phyloP scores from a whole-genome alignment of 257 asterid genomes.

The Salvia hispanica region DNA sequence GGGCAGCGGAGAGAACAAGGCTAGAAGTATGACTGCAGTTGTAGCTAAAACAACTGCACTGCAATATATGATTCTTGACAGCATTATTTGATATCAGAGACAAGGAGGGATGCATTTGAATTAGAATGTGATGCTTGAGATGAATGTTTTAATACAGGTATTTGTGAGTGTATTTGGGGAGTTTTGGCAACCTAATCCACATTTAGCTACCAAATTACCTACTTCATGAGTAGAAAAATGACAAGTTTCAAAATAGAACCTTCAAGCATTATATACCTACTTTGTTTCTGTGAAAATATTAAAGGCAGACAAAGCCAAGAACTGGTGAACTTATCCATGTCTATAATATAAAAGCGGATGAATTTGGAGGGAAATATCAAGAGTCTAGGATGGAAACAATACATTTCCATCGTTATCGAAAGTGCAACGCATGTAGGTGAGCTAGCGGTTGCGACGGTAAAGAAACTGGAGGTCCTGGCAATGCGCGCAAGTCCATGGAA shows the following conservation, averaged over 20 bases:
- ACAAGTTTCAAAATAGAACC: background rate
- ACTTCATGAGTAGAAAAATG: background rate
- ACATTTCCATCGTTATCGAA: background rate
- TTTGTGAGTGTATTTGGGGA: slow-evolving; percentile 36
- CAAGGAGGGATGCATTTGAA: slow-evolving; percentile 23
- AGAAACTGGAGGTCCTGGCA: slow-evolving; percentile 76
- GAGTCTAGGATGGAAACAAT: background rate
- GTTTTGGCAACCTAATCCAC: slow-evolving; percentile 69
- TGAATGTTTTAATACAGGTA: slow-evolving; percentile 37
- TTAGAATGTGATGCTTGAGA: slow-evolving; percentile 5
- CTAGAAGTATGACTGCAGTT: slow-evolving; percentile 61
- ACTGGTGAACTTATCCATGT: background rate
- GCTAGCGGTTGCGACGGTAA: slow-evolving; percentile 42
- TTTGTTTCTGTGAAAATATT: background rate
- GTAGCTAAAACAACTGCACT: slow-evolving; percentile 68
- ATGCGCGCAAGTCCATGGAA: slow-evolving; percentile 74
- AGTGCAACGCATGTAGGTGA: background rate
- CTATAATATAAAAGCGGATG: background rate
- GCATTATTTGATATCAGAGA: slow-evolving; percentile 38
- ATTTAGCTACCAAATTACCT: background rate
- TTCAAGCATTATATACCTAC: background rate
- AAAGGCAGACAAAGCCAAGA: background rate
- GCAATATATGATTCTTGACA: slow-evolving; percentile 61
- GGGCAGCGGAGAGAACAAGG: slow-evolving; percentile 69
- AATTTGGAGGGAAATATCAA: background rate